A percentile compares a stretch with the other conserved stretches of the same genome.
These are phyloP conservation scores for Cyberlindnera meyerae DNA, from an alignment of 805 yeast species.

Conservation along the genomic window DNA sequence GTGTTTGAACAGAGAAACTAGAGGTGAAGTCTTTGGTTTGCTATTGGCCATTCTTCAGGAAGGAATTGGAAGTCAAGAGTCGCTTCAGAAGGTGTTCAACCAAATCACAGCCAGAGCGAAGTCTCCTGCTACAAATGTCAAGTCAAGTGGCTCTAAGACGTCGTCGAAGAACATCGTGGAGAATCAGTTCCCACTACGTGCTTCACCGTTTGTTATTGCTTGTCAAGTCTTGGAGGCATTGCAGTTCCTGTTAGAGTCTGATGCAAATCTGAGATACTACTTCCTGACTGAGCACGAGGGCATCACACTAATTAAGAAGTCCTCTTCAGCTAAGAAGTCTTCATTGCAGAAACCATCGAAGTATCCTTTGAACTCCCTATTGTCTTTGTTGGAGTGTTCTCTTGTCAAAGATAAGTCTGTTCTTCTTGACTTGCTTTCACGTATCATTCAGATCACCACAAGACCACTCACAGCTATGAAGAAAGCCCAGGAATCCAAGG, in stretches of 20 bases:
- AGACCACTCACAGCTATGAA: constrained; percentile 59
- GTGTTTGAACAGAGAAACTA: constrained; percentile 72
- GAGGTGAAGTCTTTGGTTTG: constrained; percentile 68
- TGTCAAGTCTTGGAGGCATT: constrained; percentile 74
- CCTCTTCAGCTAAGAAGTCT: constrained; percentile 31
- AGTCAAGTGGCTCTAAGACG: constrained; percentile 3
- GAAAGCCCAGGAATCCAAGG: constrained; percentile 31
- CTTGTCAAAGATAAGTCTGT: constrained; percentile 68
- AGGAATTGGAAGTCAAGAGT: constrained; percentile 56
- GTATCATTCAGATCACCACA: constrained; percentile 72
- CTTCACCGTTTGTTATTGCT: constrained; percentile 67
- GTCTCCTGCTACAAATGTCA: not conserved
- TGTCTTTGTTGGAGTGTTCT: constrained; percentile 56
- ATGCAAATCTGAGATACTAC: constrained; percentile 63
- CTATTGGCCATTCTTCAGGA: constrained; percentile 69
- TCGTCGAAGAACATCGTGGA: constrained; percentile 20
- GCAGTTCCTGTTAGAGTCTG: constrained; percentile 63
- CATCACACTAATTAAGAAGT: constrained; percentile 32
- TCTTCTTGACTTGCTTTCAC: constrained; percentile 70
- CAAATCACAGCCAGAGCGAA: constrained; percentile 40
- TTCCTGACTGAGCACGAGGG: constrained; percentile 75
- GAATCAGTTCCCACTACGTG: constrained; percentile 43
- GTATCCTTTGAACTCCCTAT: constrained; percentile 69
- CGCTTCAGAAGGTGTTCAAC: constrained; percentile 58
- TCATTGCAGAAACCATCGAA: constrained; percentile 38